Percentiles rank a stretch among this genome's conserved stretches.
Conservation (phyloP, 2,329 filamentous ascomycete genomes). For the Penicillium concentricum region DNA sequence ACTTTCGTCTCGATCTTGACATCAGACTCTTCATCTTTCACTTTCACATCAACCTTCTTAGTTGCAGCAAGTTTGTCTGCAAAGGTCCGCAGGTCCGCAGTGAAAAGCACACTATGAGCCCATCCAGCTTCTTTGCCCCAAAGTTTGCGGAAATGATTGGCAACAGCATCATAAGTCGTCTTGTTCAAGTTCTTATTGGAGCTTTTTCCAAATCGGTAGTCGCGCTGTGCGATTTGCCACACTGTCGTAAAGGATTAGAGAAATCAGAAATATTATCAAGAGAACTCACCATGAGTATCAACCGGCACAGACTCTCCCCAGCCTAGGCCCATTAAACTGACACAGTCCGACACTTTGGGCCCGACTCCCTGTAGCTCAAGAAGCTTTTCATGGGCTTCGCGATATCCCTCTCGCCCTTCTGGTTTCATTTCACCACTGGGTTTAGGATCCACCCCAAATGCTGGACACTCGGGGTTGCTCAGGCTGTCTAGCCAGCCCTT, state of each 20-base stretch:
- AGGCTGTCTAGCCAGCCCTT: slow-evolving; percentile 73
- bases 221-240: slow-evolving; percentile 95
- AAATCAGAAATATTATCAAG: neutral
- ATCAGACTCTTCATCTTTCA: slow-evolving; percentile 29
- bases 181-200: slow-evolving; percentile 86
- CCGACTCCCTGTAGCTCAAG: slow-evolving; percentile 82
- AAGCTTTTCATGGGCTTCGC: slow-evolving; percentile 75
- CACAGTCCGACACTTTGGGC: slow-evolving; percentile 95
- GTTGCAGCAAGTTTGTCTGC: slow-evolving; percentile 59
- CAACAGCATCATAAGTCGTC: slow-evolving; percentile 82
- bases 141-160: slow-evolving; percentile 80
- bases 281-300: slow-evolving; percentile 72
- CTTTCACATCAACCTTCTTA: slow-evolving; percentile 38
- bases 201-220: slow-evolving; percentile 86
- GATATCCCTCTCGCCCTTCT: slow-evolving; percentile 65
- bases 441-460: slow-evolving; percentile 50
- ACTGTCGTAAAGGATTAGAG: slow-evolving; percentile 49
- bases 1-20: slow-evolving; percentile 29
- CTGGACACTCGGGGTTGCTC: slow-evolving; percentile 71
- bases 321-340: slow-evolving; percentile 91
- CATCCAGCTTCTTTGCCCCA: slow-evolving; percentile 96
- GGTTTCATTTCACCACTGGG: slow-evolving; percentile 51
- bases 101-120: slow-evolving; percentile 96
- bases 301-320: slow-evolving; percentile 96
- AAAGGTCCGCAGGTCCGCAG: slow-evolving; percentile 84